Evolutionary conservation across 495 filamentous ascomycete genomes (phyloP), one percentile per base, ranked within the genome.

Genomic region (Penicillium arizonense): DNA sequence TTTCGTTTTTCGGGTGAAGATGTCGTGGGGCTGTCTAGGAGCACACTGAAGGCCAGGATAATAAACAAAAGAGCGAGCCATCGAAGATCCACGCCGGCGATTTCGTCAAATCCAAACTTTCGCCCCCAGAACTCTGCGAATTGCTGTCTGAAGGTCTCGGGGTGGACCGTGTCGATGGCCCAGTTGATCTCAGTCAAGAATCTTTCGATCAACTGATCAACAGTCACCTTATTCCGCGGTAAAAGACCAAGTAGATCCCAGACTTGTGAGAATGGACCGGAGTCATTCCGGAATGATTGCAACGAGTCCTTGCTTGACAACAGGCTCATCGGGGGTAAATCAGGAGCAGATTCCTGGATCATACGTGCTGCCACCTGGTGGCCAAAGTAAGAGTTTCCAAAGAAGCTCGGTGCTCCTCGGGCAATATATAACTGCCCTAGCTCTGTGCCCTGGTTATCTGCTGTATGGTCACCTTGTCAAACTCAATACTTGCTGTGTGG

Each of bases 91-190:
- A 57, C 49, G 1, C 55, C 49, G 6, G 55, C 55, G 18, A 57
- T 57, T 24, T 57, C 55, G 20, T 57, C 49, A 20, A 57, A 57
- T n/a, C 55, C 55, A 48, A 57, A 57, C 18, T 57, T 57, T 3
- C 49, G 38, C 9, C 49, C 55, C 55, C 55, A 57, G 38, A 57
- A 57, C 24, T 57, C 55, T 39, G 36, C 44, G 37, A 57, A 57
- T 24, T 57, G 55, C 12, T n/a, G 26, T 38, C 49, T 42, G 44
- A 57, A 57, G 14, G 44, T 57, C 8, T 53, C 38, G 7, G 55
- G 49, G 38, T 57, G 55, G 12, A 57, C 55, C 16, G 49, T 48
- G 24, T 57, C 55, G 33, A 57, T 52, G 13, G 44, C 49, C 55
- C 49, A 57, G 32, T 57, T 57, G 33, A 57, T 53, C 34, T 57